Evolutionary conservation across 495 filamentous ascomycete genomes (phyloP).

Genomic region (Podospora conica): DNA sequence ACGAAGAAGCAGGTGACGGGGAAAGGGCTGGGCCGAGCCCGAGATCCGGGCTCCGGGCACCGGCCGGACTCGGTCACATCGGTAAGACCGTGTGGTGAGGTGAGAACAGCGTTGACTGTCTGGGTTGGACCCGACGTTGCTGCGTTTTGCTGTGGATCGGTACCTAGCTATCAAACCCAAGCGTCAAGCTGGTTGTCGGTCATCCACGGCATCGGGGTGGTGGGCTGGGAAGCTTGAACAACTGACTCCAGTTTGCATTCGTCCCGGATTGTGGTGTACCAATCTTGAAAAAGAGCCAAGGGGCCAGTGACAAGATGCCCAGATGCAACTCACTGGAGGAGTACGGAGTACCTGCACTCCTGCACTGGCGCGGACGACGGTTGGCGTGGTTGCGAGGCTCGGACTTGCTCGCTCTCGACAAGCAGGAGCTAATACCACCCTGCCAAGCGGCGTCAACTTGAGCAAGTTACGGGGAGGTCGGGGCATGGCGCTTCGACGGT

Average conservation of each 20-base stretch:
- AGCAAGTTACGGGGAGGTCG: not conserved
- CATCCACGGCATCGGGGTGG: not conserved
- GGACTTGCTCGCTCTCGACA: not conserved
- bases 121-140: not conserved
- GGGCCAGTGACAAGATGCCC: too few relatives aligned
- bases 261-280: not conserved
- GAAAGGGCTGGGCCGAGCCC: slow-evolving; percentile 3
- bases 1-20: not conserved
- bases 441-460: not conserved
- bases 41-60: not conserved
- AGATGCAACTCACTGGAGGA: not conserved
- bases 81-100: not conserved
- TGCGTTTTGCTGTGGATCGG: not conserved
- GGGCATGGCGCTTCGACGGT: not conserved
- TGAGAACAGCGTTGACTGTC: not conserved
- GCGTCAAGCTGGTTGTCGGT: not conserved
- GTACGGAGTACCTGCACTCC: too few relatives aligned
- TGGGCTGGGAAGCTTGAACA: too few relatives aligned
- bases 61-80: not conserved
- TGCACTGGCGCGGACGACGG: too few relatives aligned
- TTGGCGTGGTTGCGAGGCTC: not conserved
- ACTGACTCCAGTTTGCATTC: not conserved
- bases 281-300: not conserved
- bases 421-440: not conserved
- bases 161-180: not conserved